Evolutionary conservation across 352 stramenopile species (phyloP).

Genomic region (Pythium pectinolyticum): DNA sequence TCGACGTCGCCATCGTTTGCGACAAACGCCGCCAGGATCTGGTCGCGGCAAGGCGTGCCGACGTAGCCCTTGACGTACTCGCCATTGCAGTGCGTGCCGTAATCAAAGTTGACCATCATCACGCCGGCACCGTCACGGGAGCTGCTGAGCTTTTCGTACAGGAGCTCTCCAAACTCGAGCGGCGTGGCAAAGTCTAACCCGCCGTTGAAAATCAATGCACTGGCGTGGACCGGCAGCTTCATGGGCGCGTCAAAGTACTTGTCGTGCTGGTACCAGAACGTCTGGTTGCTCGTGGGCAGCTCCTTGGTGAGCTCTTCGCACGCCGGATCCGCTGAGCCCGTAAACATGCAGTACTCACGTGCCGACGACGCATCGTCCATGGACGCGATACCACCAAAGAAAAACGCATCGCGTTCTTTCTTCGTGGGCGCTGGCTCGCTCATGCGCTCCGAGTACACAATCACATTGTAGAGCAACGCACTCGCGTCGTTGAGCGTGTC

Average conservation of each 20-base stretch:
- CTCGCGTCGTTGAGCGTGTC: not conserved
- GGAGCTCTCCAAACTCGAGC: slow-evolving; percentile 25
- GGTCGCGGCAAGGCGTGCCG: slow-evolving; percentile 7
- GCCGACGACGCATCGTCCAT: not conserved
- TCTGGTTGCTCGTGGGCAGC: not conserved
- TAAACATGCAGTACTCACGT: slow-evolving; percentile 20
- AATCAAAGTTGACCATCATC: slow-evolving; percentile 23
- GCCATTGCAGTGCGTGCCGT: slow-evolving; percentile 16
- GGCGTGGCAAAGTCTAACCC: slow-evolving; percentile 32
- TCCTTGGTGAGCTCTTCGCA: slow-evolving; percentile 1
- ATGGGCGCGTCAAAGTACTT: slow-evolving; percentile 18
- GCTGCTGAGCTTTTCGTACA: slow-evolving; percentile 27
- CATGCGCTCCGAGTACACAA: not conserved
- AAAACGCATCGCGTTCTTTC: not conserved
- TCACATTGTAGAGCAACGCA: not conserved
- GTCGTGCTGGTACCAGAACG: slow-evolving; percentile 31
- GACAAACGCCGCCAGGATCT: slow-evolving; percentile 20
- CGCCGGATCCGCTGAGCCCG: not conserved
- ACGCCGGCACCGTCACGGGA: not conserved
- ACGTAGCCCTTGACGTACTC: not conserved
- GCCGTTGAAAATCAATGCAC: slow-evolving; percentile 30
- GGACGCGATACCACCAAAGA: not conserved
- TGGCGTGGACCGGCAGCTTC: slow-evolving; percentile 21
- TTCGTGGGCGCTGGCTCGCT: not conserved
- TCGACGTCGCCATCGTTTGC: slow-evolving; percentile 13